Percentiles rank a stretch among this genome's conserved stretches.
These are phyloP conservation scores for Monilinia polystroma DNA, from an alignment of 2,329 filamentous ascomycete genomes.

Conservation along the genomic window DNA sequence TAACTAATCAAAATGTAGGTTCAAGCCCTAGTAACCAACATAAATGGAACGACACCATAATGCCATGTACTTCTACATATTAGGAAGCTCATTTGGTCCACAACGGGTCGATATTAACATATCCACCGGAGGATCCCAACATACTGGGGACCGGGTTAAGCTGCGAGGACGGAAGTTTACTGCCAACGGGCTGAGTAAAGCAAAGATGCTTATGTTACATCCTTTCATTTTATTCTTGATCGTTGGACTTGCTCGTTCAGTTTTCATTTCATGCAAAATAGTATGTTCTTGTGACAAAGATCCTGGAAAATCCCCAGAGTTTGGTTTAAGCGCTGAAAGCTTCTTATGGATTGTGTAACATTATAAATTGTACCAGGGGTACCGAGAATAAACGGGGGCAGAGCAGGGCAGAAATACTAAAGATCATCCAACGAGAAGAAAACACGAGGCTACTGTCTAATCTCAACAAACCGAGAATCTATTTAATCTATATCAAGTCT, in stretches of 20 bases:
- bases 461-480: background rate
- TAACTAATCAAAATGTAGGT: slow-evolving; percentile 18
- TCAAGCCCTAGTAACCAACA: slow-evolving; percentile 4
- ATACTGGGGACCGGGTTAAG: slow-evolving; percentile 1
- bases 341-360: slow-evolving; percentile 6
- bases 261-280: background rate
- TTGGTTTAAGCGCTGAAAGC: slow-evolving; percentile 16
- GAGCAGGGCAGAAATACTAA: slow-evolving; percentile 2
- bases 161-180: background rate
- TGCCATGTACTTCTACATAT: slow-evolving; percentile 11
- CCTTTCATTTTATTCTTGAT: slow-evolving; percentile 20
- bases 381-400: slow-evolving; percentile 2
- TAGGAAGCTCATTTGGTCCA: slow-evolving; percentile 7
- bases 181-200: slow-evolving; percentile 10
- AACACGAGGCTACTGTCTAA: slow-evolving; percentile 6
- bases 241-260: background rate
- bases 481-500: background rate
- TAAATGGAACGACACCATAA: slow-evolving; percentile 11
- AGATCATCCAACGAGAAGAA: slow-evolving; percentile 4
- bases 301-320: slow-evolving; percentile 20
- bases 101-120: slow-evolving; percentile 4
- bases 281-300: slow-evolving; percentile 1
- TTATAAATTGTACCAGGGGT: background rate
- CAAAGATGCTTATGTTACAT: background rate
- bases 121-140: background rate